Evolutionary conservation across 345 rosid genomes (phyloP), one percentile per base, ranked within the genome.

Genomic region (Iberis pinnata): DNA sequence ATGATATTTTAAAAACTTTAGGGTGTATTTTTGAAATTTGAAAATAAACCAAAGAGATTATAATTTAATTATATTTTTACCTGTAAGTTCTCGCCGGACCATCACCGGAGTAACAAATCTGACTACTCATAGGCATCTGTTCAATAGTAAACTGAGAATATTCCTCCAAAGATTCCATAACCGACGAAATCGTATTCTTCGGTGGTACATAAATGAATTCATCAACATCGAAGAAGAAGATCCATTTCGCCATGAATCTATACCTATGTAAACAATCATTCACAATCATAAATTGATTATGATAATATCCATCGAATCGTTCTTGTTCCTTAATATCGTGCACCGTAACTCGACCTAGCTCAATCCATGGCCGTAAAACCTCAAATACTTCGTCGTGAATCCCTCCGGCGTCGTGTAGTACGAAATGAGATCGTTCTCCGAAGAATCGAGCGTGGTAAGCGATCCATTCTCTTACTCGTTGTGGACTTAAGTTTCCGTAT

Each of bases 291-390:
- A 89, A 89, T 61, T 89, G 97, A 39, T 89, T 89, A 48, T 89
- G 94, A 46, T 89, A 89, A 50, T 89, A 86, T 16, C 92, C 97
- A 68, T 86, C 97, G 53, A 84, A 89, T 32, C 90, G 66, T 70
- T 82, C 97, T 56, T 89, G 92, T 11, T 81, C 97, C 54, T 65
- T 70, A 2, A 86, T 65, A 48, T 86, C 89, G 47, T 89, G 92
- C 2, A 89, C 29, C 19, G 90, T 84, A 16, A 84, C 88, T 60
- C 81, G 78, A 7, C 95, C 98, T 5, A 84, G 73, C 64, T 82
- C 95, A 74, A 89, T 79, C 97, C 97, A 89, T 4, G 97, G 97
- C 79, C 61, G 66, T 58, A 89, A 53, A 19, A 86, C 97, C 72
- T 76, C 88, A 22, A 71, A 58, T 9, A 87, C 95, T 78, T 87